These are phyloP conservation scores for Astragalus glycyphyllos DNA, from an alignment of 306 rosid genomes.

Conservation along the genomic window DNA sequence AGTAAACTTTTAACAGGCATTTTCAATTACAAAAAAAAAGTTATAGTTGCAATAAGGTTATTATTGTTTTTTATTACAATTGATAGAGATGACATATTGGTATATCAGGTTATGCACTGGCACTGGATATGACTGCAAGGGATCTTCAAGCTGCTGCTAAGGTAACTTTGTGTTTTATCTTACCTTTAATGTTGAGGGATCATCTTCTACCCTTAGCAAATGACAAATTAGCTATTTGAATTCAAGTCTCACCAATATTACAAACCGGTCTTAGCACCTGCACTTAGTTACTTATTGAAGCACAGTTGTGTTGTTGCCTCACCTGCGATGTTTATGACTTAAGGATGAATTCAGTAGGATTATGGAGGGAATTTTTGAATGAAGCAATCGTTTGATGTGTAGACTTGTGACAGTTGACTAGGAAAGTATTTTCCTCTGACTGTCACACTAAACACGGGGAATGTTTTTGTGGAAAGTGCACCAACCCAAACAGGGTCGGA, in stretches of 20 bases:
- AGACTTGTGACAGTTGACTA: neutral
- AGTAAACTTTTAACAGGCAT: too few relatives aligned
- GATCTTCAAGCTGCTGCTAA: constrained; percentile 88
- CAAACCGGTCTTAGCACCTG: neutral
- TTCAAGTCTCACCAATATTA: constrained; percentile 7
- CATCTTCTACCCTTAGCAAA: neutral
- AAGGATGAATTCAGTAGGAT: neutral
- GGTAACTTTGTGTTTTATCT: constrained; percentile 47
- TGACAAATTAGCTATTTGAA: neutral
- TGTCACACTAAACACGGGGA: neutral
- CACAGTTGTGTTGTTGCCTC: neutral
- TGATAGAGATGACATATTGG: constrained; percentile 23
- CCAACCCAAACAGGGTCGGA: neutral
- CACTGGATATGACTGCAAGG: constrained; percentile 96
- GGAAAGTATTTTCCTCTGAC: constrained; percentile 5
- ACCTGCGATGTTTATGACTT: neutral
- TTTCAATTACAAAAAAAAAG: too few relatives aligned
- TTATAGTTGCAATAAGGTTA: neutral
- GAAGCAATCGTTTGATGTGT: neutral
- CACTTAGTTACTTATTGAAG: neutral
- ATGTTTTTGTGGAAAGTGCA: constrained; percentile 2
- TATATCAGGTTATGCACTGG: constrained; percentile 85
- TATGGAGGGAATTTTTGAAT: neutral
- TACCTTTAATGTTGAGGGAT: neutral
- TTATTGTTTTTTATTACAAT: neutral